phyloP scores from a whole-genome alignment of 352 stramenopile species.

The Phytophthora pini region DNA sequence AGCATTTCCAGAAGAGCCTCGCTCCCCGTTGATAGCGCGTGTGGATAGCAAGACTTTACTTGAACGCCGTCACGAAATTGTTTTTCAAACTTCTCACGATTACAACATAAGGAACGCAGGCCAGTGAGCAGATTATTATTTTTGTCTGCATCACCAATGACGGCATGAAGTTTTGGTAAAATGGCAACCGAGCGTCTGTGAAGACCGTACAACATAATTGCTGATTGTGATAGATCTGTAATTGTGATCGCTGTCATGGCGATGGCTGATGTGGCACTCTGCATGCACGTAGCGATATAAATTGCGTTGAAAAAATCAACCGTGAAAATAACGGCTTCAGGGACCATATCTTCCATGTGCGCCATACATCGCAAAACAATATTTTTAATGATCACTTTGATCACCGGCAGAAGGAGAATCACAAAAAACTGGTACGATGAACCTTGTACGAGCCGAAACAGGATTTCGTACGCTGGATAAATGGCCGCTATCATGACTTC shows the following conservation, averaged over 20 bases:
- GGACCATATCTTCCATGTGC: slow-evolving; percentile 27
- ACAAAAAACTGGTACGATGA: slow-evolving; percentile 17
- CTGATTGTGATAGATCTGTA: slow-evolving; percentile 17
- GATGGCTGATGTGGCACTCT: slow-evolving; percentile 18
- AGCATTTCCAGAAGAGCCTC: slow-evolving; percentile 3
- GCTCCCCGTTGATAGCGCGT: neutral
- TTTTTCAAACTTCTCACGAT: slow-evolving; percentile 3
- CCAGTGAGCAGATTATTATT: neutral
- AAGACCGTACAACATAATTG: slow-evolving; percentile 19
- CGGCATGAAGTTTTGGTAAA: slow-evolving; percentile 5
- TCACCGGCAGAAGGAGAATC: slow-evolving; percentile 27
- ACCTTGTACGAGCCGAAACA: slow-evolving; percentile 15
- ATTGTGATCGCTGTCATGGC: slow-evolving; percentile 20
- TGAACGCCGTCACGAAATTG: slow-evolving; percentile 2
- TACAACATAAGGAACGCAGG: slow-evolving; percentile 10
- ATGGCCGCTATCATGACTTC: slow-evolving; percentile 15
- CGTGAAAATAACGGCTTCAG: slow-evolving; percentile 31
- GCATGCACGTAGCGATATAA: slow-evolving; percentile 31
- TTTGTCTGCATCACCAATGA: neutral
- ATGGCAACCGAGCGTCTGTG: slow-evolving; percentile 6
- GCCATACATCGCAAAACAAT: slow-evolving; percentile 12
- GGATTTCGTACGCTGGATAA: slow-evolving; percentile 30
- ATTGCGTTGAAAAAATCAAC: slow-evolving; percentile 35
- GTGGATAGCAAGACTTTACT: slow-evolving; percentile 5
- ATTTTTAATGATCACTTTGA: slow-evolving; percentile 40